A percentile compares a stretch with the other conserved stretches of the same genome.
Conservation (phyloP, 495 filamentous ascomycete genomes). For the Pseudevernia furfuracea region DNA sequence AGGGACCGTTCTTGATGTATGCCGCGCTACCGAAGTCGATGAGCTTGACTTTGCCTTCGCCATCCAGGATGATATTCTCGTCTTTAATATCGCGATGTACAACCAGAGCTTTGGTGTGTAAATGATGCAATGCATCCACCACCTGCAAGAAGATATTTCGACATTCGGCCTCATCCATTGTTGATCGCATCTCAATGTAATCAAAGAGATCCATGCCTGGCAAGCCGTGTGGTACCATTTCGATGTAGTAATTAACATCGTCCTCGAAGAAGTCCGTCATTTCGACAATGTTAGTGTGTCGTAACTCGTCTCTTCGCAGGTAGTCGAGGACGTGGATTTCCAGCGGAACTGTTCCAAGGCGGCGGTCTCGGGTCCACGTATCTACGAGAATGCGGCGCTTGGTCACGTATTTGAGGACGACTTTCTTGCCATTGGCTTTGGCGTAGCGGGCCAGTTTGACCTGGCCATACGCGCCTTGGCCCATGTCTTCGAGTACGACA, state of each 20-base stretch:
- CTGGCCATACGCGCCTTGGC: constrained; percentile 94
- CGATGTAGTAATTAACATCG: constrained; percentile 96
- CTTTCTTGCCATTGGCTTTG: constrained; percentile 63
- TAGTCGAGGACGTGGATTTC: constrained; percentile 98
- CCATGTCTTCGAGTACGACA: constrained; percentile 94
- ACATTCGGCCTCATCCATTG: constrained; percentile 92
- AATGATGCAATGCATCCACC: constrained; percentile 76
- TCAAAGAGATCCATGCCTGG: constrained; percentile 99
- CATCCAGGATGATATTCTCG: constrained; percentile 93
- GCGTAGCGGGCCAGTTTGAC: constrained; percentile 93
- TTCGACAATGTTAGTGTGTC: constrained; percentile 94
- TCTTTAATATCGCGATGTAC: constrained; percentile 99
- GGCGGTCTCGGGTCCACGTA: constrained; percentile 93
- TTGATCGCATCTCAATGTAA: constrained; percentile 92
- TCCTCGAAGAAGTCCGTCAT: constrained; percentile 99
- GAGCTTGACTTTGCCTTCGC: constrained; percentile 90
- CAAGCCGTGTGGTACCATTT: constrained; percentile 92
- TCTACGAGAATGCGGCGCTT: constrained; percentile 96
- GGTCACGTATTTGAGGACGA: constrained; percentile 96
- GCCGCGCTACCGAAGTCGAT: constrained; percentile 98
- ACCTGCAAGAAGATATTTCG: constrained; percentile 94
- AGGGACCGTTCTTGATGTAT: constrained; percentile 95
- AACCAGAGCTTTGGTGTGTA: constrained; percentile 85
- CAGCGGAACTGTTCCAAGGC: constrained; percentile 90
- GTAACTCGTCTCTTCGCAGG: constrained; percentile 74